These are phyloP conservation scores for Pseudogymnoascus pannorum DNA, from an alignment of 2,329 filamentous ascomycete genomes.

Conservation along the genomic window DNA sequence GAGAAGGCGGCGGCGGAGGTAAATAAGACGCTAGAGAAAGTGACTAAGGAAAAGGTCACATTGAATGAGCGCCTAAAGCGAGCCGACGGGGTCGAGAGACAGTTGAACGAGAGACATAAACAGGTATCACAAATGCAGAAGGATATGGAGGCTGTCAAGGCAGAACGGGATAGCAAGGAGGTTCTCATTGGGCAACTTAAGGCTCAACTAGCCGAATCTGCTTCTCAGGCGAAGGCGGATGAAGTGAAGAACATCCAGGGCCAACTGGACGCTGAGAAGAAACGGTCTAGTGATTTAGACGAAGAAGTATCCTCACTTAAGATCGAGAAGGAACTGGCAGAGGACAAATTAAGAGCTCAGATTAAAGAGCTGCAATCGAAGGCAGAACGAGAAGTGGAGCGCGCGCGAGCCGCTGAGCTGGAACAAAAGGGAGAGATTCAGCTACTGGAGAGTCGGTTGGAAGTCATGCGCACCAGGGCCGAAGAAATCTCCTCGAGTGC, in stretches of 20 bases:
- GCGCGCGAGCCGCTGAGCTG: slow-evolving; percentile 57
- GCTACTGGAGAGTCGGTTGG: slow-evolving; percentile 80
- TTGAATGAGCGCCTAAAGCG: slow-evolving; percentile 42
- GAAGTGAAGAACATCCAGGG: slow-evolving; percentile 61
- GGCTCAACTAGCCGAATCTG: slow-evolving; percentile 59
- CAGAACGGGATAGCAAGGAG: slow-evolving; percentile 57
- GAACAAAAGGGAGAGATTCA: slow-evolving; percentile 74
- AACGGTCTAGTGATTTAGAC: slow-evolving; percentile 47
- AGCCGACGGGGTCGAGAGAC: slow-evolving; percentile 49
- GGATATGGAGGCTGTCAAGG: slow-evolving; percentile 53
- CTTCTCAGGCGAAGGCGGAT: slow-evolving; percentile 58
- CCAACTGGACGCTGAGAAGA: slow-evolving; percentile 58
- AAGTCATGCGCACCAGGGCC: slow-evolving; percentile 73
- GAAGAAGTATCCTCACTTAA: slow-evolving; percentile 56
- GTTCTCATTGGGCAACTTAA: slow-evolving; percentile 61
- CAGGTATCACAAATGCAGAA: slow-evolving; percentile 43
- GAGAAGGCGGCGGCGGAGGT: slow-evolving; percentile 58
- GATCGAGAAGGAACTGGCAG: slow-evolving; percentile 68
- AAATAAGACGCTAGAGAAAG: slow-evolving; percentile 52
- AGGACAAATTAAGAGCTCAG: slow-evolving; percentile 63
- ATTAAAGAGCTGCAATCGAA: slow-evolving; percentile 67
- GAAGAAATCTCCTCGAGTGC: slow-evolving; percentile 84
- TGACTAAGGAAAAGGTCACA: slow-evolving; percentile 41
- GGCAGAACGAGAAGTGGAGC: slow-evolving; percentile 64
- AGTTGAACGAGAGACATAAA: slow-evolving; percentile 46